Evolutionary conservation across 148 eudicot genomes (phyloP), one percentile per base, ranked within the genome.

Genomic region (Chenopodium suecicum): DNA sequence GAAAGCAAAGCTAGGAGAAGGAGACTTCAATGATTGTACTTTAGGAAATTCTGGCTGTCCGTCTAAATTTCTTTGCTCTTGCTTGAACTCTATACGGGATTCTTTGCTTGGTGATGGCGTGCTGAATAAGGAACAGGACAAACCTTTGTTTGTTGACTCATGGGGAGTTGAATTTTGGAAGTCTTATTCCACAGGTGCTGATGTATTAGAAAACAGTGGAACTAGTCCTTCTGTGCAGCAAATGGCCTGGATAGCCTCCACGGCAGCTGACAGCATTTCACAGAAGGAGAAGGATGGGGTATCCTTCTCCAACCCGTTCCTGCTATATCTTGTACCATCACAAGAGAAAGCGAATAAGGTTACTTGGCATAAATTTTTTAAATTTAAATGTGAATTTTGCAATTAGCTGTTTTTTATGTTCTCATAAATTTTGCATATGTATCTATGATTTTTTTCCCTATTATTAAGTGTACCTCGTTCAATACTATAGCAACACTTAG

Each of bases 121-220:
- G 47, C 79, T 87, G 25, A 74, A 46, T 56, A 64, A 46, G 78
- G 92, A 86, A 64, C 81, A 83, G 67, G 89, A 84, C 7, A 81
- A 82, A 65, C 89, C 91, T 31, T 87, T 91, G 60, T 87, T 91
- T 79, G 85, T 78, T 32, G 75, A 88, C 76, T 34, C 86, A 37
- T 94, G 99, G 99, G 99, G 99, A 41, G 73, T 86, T 86, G 90
- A 95, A 79, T 94, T 92, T 78, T 95, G 98, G 99, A 90, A 87
- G 78, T 81, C 83, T 78, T 92, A 83, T 88, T 85, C 89, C 9
- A 31, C 50, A 79, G 95, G 97, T 44, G 86, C 81, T 76, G 93
- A 94, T 84, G 78, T 92, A 66, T 31, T 94, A 69, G 98, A 91
- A 79, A 90, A 84, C 13, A 86, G 87, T 81, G 87, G 88, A 67